Base-by-base conservation (phyloP, 139 green algal genomes). In the Haematococcus lacustris region DNA sequence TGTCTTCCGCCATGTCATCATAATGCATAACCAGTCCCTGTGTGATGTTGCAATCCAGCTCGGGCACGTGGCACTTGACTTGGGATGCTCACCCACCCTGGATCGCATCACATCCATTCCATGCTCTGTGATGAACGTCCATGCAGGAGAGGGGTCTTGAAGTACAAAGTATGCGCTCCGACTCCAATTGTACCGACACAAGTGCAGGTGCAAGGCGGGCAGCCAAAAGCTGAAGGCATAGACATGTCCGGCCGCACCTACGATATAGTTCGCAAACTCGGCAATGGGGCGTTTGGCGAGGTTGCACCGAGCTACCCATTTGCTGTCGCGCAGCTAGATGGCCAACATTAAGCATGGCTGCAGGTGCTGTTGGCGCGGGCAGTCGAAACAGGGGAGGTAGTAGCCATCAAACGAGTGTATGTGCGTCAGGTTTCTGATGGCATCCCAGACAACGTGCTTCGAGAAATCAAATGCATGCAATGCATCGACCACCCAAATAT, bases 331-430 rank as follows among this genome's bases (percentile, higher is more conserved):
- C 60, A 67, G 4, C 4, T 33, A 68, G 5, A n/a, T 33, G 26
- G 23, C 21, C 23, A 65, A 13, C 21, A 13, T 13, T 65, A 65
- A 30, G 26, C 23, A 65, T 33, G 5, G 26, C 61, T 34, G 47
- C 72, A 82, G 75, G 75, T 84, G 30, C 53, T 72, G 0, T 51
- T 84, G 2, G 74, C 74, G 1, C 60, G 59, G 0, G 66, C 75
- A 0, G n/a, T 84, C 38, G 74, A 84, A 60, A 84, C 78, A 17
- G 78, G 78, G 7, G 74, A 80, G 21, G 34, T 84, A 21, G 78
- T 84, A n/a, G 78, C 78, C 1, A n/a, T 84, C 0, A 84, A 84
- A 67, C 65, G 71, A 30, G 78, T 84, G 50, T 70, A 76, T 71
- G 66, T 84, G 17, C 71, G 78, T 26, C 66, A 70, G 33, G 70